Percentiles rank a stretch among this genome's conserved stretches.
phyloP scores from a whole-genome alignment of 164 flowering plant genomes.

The Vitis cinerea region DNA sequence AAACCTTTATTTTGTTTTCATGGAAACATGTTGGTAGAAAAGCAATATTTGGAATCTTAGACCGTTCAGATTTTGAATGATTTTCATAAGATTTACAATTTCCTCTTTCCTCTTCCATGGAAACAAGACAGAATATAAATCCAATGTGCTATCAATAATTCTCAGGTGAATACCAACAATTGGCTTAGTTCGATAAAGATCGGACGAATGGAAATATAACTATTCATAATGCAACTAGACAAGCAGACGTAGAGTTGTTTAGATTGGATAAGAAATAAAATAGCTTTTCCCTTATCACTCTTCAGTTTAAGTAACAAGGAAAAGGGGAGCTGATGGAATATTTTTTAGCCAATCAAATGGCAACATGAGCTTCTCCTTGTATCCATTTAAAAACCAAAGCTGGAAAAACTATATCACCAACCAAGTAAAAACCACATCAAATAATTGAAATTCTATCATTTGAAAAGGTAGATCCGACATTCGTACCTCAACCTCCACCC shows the following conservation, averaged over 20 bases:
- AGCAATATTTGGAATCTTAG: no score
- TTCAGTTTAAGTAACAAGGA: no score
- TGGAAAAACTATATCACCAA: no score
- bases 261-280: no score
- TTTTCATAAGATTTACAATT: not conserved
- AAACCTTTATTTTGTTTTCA: not conserved
- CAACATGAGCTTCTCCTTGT: no score
- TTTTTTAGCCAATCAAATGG: no score
- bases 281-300: no score
- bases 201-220: not conserved
- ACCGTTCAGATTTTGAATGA: not conserved
- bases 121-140: not conserved
- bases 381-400: no score
- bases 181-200: not conserved
- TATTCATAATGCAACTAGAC: no score
- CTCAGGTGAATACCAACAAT: not conserved
- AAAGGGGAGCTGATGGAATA: no score
- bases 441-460: not conserved
- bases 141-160: not conserved
- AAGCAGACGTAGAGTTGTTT: no score
- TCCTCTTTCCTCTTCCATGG: not conserved
- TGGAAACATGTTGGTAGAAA: no score
- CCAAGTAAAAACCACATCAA: not conserved
- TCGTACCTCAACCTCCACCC: conserved; percentile 94
- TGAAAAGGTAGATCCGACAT: not conserved